Base-by-base conservation (phyloP, 441 rosid species). In the Erysimum pusillum region DNA sequence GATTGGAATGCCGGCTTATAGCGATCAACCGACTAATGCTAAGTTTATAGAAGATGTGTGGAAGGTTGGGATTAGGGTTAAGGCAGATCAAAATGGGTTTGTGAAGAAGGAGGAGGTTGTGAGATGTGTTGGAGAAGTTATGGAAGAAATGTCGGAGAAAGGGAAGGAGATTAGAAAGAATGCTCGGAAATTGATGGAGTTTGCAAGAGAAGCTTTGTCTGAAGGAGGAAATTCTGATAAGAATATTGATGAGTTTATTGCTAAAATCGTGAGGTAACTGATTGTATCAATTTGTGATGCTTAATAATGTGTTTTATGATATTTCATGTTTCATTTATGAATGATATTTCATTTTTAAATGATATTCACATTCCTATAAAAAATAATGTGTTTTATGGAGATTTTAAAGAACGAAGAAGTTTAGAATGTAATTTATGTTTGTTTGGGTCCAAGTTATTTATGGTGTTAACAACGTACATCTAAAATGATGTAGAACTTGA, bases 1-100 rank as follows among this genome's bases (percentile, higher is more conserved):
- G 83, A 76, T 86, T 34, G 86, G 76, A 9, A 80, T 88, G 83
- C 92, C 90, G 2, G 84, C 83, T 14, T 86, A 84, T 82, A 76
- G 79, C 0, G 92, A 88, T 10, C 87, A 88, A 32, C 65, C 69
- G 4, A 88, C 83, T 0, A 84, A 88, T 52, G 85, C 87, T 2
- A 86, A 84, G 79, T 74, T 70, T 39, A 64, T 86, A 0, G 83
- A 76, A 38, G 90, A 88, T 65, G 79, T 85, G 1, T 88, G 92
- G 89, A 75, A 63, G 62, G 71, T 67, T 32, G 90, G 89, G 25
- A 75, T 82, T 35, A 67, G 75, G 54, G 82, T 79, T 7, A 31
- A 6, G 25, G 51, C 67, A 5, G 84, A 77, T 28, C 69, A 75
- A 28, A 48, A 81, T 46, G 85, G 84, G 25, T 44, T 80, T 15